These are phyloP conservation scores for Hymenochaete sp. DNA, from an alignment of 1,284 basidiomycete species.

Conservation along the genomic window DNA sequence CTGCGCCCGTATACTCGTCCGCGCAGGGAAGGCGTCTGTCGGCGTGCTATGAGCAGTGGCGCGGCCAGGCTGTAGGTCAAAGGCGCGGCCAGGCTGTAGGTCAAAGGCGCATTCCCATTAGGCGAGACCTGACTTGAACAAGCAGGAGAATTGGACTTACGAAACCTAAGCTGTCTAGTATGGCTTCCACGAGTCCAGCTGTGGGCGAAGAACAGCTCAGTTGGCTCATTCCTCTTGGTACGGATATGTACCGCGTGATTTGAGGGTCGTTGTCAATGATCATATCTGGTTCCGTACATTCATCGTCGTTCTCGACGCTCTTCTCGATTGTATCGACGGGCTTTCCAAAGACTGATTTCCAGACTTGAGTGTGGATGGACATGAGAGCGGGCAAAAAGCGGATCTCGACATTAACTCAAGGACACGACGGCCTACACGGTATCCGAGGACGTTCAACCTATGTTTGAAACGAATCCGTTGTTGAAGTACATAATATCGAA, in stretches of 20 bases:
- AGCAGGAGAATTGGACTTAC: conserved; percentile 69
- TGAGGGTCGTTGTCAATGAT: conserved; percentile 95
- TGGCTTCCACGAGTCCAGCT: conserved; percentile 95
- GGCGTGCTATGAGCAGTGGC: conserved; percentile 96
- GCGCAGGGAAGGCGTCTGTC: conserved; percentile 69
- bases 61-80: conserved; percentile 82
- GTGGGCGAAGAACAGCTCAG: conserved; percentile 95
- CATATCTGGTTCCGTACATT: conserved; percentile 96
- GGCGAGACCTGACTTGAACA: too few relatives aligned
- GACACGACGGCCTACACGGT: conserved; percentile 79
- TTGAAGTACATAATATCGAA: too few relatives aligned
- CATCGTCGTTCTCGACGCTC: conserved; percentile 91
- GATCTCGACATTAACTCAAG: conserved; percentile 77
- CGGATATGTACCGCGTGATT: conserved; percentile 84
- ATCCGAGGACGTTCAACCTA: conserved; percentile 84
- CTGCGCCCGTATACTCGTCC: conserved; percentile 77
- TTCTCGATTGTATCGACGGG: conserved; percentile 92
- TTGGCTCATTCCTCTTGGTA: conserved; percentile 90
- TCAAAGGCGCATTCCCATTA: conserved; percentile 4
- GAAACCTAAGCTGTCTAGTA: conserved; percentile 91
- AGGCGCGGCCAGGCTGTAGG: conserved; percentile 6
- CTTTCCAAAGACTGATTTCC: conserved; percentile 89
- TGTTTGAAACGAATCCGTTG: conserved; percentile 8
- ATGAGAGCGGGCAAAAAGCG: conserved; percentile 84
- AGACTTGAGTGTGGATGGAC: conserved; percentile 88